phyloP scores from a whole-genome alignment of 129 eudicot species.

The Lonicera japonica region DNA sequence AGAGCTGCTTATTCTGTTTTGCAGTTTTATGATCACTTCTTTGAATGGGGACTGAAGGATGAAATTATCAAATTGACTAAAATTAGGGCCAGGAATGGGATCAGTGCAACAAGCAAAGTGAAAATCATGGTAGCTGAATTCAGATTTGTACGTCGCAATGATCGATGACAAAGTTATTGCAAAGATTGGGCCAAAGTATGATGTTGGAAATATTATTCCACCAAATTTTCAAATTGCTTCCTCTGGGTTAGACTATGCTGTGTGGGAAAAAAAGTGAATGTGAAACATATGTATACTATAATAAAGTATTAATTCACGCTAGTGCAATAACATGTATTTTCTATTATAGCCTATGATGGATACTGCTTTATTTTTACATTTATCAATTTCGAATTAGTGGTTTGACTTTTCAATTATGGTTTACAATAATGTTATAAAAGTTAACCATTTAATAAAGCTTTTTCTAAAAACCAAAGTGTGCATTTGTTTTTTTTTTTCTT shows the following conservation, averaged over 20 bases:
- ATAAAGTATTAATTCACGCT: too few species aligned
- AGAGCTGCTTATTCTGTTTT: not conserved
- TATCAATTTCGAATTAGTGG: too few species aligned
- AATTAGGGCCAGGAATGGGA: slow-evolving; percentile 41
- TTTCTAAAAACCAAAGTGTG: too few species aligned
- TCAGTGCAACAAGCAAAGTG: slow-evolving; percentile 47
- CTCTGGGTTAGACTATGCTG: slow-evolving; percentile 46
- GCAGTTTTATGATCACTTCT: slow-evolving; percentile 74
- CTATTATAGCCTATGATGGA: too few species aligned
- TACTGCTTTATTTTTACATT: too few species aligned
- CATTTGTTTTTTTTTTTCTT: too few species aligned
- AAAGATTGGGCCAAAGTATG: slow-evolving; percentile 49
- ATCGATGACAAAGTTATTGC: slow-evolving; percentile 47
- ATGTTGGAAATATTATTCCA: slow-evolving; percentile 57
- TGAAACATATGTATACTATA: too few species aligned
- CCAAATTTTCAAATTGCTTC: slow-evolving; percentile 41
- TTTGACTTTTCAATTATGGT: too few species aligned
- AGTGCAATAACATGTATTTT: too few species aligned
- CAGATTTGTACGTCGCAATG: slow-evolving; percentile 58
- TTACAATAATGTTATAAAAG: too few species aligned
- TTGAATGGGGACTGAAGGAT: slow-evolving; percentile 67
- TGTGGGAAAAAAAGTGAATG: slow-evolving; percentile 40
- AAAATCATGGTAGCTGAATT: slow-evolving; percentile 61
- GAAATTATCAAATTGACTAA: slow-evolving; percentile 33
- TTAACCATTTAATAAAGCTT: too few species aligned